These are phyloP conservation scores for Decorospora gaudefroyi DNA, from an alignment of 2,329 filamentous ascomycete genomes.

Conservation along the genomic window DNA sequence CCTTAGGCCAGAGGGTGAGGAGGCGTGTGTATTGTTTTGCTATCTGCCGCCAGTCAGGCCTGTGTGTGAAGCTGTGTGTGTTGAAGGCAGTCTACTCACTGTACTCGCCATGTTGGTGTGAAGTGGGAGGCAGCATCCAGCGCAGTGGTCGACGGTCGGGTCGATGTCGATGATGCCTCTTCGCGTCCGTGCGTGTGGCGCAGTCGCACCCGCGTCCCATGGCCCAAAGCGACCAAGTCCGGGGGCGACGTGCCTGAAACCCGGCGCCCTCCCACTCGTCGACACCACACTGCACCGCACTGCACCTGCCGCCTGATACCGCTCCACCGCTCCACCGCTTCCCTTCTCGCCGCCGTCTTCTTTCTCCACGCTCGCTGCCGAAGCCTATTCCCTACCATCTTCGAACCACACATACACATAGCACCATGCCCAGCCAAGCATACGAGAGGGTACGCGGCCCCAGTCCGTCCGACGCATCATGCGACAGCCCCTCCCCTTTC, in stretches of 20 bases:
- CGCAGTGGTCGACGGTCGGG: too few species aligned
- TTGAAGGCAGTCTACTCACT: conserved; percentile 8
- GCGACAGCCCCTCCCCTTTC: conserved; percentile 18
- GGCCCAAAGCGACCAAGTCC: conserved; percentile 6
- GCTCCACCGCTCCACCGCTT: conserved; percentile 5
- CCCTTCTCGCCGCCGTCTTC: conserved; percentile 12
- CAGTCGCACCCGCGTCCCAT: conserved; percentile 9
- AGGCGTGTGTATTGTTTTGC: conserved; percentile 57
- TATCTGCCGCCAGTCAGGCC: conserved; percentile 33
- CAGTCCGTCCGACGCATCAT: conserved; percentile 13
- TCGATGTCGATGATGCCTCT: conserved; percentile 20
- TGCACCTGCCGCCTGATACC: conserved; percentile 16
- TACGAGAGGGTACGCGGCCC: conserved; percentile 54
- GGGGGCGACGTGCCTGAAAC: conserved; percentile 13
- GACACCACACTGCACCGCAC: too few species aligned
- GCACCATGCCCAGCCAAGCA: conserved; percentile 53
- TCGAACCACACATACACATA: conserved; percentile 10
- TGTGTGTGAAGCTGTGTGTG: conserved; percentile 1
- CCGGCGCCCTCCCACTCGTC: conserved; percentile 12
- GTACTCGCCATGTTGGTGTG: conserved; percentile 22
- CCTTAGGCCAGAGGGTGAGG: conserved; percentile 56
- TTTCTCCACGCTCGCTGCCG: conserved; percentile 12
- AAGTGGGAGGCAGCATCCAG: too few species aligned
- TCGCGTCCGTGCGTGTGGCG: conserved; percentile 9
- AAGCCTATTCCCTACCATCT: conserved; percentile 2